phyloP scores from a whole-genome alignment of 2,329 filamentous ascomycete genomes.

The Stagonosporopsis tanaceti region DNA sequence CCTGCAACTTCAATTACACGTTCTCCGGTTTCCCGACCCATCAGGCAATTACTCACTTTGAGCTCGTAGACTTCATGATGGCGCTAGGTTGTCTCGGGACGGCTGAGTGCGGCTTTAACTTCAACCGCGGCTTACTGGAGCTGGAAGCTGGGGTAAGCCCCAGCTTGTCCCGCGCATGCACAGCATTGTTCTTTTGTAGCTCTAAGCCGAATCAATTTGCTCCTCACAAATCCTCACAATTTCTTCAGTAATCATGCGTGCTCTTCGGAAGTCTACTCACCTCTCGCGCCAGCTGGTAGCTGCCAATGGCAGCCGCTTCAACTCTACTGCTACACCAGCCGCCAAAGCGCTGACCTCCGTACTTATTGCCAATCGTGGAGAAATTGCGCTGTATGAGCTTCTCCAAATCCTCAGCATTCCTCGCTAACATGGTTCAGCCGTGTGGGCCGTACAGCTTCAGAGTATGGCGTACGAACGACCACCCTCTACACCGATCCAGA shows the following conservation, averaged over 20 bases:
- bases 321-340: slow-evolving; percentile 39
- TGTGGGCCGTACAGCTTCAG: slow-evolving; percentile 85
- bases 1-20: not conserved
- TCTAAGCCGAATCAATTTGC: slow-evolving; percentile 21
- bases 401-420: not conserved
- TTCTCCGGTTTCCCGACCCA: slow-evolving; percentile 4
- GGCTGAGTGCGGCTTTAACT: slow-evolving; percentile 32
- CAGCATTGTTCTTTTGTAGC: slow-evolving; percentile 29
- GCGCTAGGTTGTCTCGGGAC: slow-evolving; percentile 17
- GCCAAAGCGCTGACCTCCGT: slow-evolving; percentile 71
- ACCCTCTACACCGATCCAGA: slow-evolving; percentile 96
- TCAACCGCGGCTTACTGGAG: slow-evolving; percentile 35
- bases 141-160: slow-evolving; percentile 4
- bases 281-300: slow-evolving; percentile 48
- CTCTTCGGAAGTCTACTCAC: slow-evolving; percentile 42
- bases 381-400: slow-evolving; percentile 77
- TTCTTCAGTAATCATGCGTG: slow-evolving; percentile 43
- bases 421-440: slow-evolving; percentile 57
- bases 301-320: slow-evolving; percentile 41
- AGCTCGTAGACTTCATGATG: slow-evolving; percentile 11
- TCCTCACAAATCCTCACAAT: slow-evolving; percentile 16
- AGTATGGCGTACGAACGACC: slow-evolving; percentile 89
- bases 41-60: slow-evolving; percentile 4
- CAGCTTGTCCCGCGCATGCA: slow-evolving; percentile 18
- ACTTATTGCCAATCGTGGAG: slow-evolving; percentile 94